Base-by-base conservation (phyloP, 2,329 filamentous ascomycete genomes). In the Cadophora sp. region DNA sequence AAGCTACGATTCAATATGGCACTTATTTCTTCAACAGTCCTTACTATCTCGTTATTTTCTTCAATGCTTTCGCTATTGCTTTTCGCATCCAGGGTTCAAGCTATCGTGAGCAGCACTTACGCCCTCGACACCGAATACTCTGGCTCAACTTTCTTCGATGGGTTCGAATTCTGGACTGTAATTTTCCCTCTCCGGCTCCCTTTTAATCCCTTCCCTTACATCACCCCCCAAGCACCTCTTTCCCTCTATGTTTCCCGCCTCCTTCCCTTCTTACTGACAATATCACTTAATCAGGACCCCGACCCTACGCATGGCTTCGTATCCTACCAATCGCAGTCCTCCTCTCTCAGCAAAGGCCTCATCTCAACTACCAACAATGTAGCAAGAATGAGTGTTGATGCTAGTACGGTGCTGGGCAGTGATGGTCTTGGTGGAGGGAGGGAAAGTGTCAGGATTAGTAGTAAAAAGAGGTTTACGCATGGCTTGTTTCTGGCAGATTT, bases 401-500 rank as follows among this genome's bases (percentile, higher is more conserved):
- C 84, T 75, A 83, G 78, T 61, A 89, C 87, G n/a, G 26, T 60
- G 14, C 62, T 75, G 27, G 48, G 43, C 22, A 26, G 67, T 9
- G 55, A 37, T 53, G 71, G 84, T 83, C 7, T 24, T 0, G 53
- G 12, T 58, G 27, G 75, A 79, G 92, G 92, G 40, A 78, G 85
- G 31, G 81, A 83, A 7, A 92, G 89, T 72, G 85, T 94, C 50
- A 86, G 91, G 24, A 79, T 94, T n/a, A 87, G 87, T 61, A 91
- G 88, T 77, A 89, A 87, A 65, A 83, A 86, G 62, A 78, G 81
- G 4, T 94, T 89, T 78, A 86, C 84, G 31, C 83, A 88, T 73
- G 91, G 89, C 0, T 83, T 94, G 11, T 87, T 93, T 72, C 88
- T 94, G 61, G 82, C 90, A 24, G 91, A 94, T 77, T 84, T 93